Base-by-base conservation (phyloP, 139 green algal species). In the Diplosphaera chodatii region DNA sequence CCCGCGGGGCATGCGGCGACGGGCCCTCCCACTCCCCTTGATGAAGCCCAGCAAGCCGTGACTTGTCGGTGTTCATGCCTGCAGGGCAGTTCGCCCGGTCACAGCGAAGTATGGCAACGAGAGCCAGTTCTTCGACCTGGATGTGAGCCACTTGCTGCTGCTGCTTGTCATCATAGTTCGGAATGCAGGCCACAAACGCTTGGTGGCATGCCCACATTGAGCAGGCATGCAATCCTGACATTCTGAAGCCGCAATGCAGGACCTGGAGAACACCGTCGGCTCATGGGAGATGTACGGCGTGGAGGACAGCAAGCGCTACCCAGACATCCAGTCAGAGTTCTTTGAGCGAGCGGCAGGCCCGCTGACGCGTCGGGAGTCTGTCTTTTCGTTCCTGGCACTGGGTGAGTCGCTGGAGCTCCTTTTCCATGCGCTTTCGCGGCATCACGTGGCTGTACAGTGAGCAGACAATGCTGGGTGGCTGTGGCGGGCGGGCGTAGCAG, bases 201-300 rank as follows among this genome's bases (percentile, higher is more conserved):
- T 16, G 31, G 30, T 40, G n/a, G n/a, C n/a, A n/a, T n/a, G n/a
- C n/a, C n/a, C n/a, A n/a, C n/a, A n/a, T n/a, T n/a, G n/a, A n/a
- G n/a, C n/a, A n/a, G n/a, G n/a, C n/a, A n/a, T n/a, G n/a, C n/a
- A n/a, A n/a, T n/a, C n/a, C n/a, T n/a, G n/a, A n/a, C n/a, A n/a
- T n/a, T n/a, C n/a, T n/a, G n/a, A n/a, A n/a, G n/a, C n/a, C n/a
- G n/a, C n/a, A n/a, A n/a, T 67, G 34, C 82, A 96, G 88, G 92
- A 97, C 76, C 75, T 97, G 66, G 91, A 96, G 82, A 95, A 96
- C 92, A 96, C 90, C 70, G 83, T 90, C 21, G 92, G 92, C 70
- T 86, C 86, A 33, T 97, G 92, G 92, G 92, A 97, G 77, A 89
- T 97, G 83, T 96, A 96, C 75, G 91, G 91, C 68, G 78, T 91